phyloP scores from a whole-genome alignment of 2,329 filamentous ascomycete genomes.

The Colletotrichum scovillei region DNA sequence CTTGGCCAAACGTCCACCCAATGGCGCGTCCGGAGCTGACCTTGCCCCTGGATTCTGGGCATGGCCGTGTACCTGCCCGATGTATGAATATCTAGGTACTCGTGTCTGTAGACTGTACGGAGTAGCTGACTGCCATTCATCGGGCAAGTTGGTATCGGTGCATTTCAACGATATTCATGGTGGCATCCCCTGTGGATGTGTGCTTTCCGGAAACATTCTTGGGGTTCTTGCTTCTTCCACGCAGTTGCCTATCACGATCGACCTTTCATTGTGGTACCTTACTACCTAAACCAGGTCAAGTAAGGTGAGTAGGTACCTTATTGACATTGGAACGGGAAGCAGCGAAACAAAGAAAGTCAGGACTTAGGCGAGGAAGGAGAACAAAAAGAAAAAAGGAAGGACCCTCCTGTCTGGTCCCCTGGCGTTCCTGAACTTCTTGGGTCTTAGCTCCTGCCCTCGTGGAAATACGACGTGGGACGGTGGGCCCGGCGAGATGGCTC shows the following conservation, averaged over 20 bases:
- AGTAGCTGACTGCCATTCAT: neutral
- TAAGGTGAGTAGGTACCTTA: too few relatives aligned
- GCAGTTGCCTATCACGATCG: neutral
- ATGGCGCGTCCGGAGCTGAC: neutral
- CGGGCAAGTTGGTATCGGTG: neutral
- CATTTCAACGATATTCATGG: too few relatives aligned
- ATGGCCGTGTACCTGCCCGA: neutral
- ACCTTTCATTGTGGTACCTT: neutral
- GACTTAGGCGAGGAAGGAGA: neutral
- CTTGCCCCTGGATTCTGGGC: neutral
- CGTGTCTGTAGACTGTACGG: neutral
- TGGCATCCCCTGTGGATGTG: neutral
- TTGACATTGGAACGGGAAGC: neutral
- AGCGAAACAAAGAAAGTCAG: neutral
- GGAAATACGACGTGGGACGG: neutral
- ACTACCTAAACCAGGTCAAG: too few relatives aligned
- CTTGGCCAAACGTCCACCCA: constrained; percentile 22
- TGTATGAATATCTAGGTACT: neutral
- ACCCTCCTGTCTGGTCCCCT: neutral
- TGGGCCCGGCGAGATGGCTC: neutral
- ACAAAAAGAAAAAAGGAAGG: neutral
- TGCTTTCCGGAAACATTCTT: neutral
- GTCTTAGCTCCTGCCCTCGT: neutral
- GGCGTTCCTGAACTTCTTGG: neutral
- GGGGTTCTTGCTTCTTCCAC: neutral